Conservation (phyloP, 2,329 filamentous ascomycete genomes). For the Amylocarpus encephaloides region DNA sequence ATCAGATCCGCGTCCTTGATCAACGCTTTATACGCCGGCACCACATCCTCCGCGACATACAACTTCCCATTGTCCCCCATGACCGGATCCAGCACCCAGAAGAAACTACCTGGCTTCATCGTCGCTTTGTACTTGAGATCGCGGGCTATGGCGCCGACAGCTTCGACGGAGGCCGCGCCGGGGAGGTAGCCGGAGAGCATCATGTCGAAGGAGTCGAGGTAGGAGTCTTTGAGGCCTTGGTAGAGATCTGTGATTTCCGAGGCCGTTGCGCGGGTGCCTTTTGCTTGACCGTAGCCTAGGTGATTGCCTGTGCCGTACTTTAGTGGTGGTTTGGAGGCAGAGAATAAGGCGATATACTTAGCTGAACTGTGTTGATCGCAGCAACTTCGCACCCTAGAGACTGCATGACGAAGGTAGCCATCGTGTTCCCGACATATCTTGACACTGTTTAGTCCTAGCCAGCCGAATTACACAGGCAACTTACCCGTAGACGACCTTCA, state of each 20-base stretch:
- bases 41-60: conserved; percentile 86
- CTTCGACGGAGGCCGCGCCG: conserved; percentile 74
- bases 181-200: conserved; percentile 94
- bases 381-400: conserved; percentile 89
- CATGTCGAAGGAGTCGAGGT: conserved; percentile 85
- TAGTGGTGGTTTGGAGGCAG: background rate
- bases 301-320: conserved; percentile 68
- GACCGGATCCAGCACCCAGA: conserved; percentile 96
- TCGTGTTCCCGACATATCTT: conserved; percentile 97
- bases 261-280: conserved; percentile 74
- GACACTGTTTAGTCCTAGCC: conserved; percentile 13
- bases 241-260: conserved; percentile 80
- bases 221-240: conserved; percentile 73
- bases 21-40: conserved; percentile 80
- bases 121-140: conserved; percentile 66
- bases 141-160: conserved; percentile 75
- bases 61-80: conserved; percentile 95
- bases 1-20: conserved; percentile 82
- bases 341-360: conserved; percentile 59
- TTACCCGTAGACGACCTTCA: conserved; percentile 69
- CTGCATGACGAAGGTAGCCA: conserved; percentile 92
- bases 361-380: conserved; percentile 92
- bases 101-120: conserved; percentile 68
- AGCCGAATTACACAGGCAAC: conserved; percentile 29
- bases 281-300: conserved; percentile 84